These are phyloP conservation scores for Neocatenulostroma microsporum DNA, from an alignment of 2,329 filamentous ascomycete species.

Conservation along the genomic window DNA sequence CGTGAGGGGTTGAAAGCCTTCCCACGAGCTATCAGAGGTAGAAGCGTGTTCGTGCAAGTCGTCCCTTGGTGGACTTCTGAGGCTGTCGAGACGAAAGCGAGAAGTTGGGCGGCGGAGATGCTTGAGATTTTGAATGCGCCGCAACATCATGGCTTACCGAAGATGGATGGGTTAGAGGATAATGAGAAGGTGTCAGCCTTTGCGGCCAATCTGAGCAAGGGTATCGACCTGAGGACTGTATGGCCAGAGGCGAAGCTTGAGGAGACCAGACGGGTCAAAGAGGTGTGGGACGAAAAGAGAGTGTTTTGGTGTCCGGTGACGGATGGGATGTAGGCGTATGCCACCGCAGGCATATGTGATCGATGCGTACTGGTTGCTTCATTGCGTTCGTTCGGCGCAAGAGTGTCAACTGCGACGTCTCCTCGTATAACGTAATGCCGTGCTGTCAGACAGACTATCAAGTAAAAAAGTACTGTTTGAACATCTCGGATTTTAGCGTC, in stretches of 20 bases:
- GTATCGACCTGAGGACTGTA: constrained; percentile 1
- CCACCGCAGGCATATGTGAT: not conserved
- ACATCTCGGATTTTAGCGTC: no score
- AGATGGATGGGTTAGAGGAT: not conserved
- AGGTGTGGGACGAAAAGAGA: not conserved
- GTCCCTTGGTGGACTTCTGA: constrained; percentile 2
- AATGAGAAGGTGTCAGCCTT: not conserved
- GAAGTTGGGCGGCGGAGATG: constrained; percentile 4
- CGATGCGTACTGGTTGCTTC: not conserved
- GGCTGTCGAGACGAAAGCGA: constrained; percentile 1
- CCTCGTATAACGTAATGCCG: not conserved
- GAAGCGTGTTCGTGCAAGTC: constrained; percentile 1
- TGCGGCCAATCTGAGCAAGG: constrained; percentile 4
- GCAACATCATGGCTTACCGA: not conserved
- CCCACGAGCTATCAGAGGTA: not conserved
- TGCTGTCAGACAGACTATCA: not conserved
- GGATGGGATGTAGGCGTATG: not conserved
- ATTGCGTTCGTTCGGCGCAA: not conserved
- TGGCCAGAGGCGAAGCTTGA: not conserved
- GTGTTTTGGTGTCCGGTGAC: constrained; percentile 2
- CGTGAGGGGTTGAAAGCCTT: constrained; percentile 1
- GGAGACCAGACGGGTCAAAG: constrained; percentile 1
- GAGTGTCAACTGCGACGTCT: not conserved
- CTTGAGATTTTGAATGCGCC: not conserved
- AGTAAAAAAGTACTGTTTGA: no score